Percentiles rank a stretch among this genome's conserved stretches.
Evolutionary conservation across 371 early-diverging fungal species (phyloP).

Genomic region (Mortierella sp.): DNA sequence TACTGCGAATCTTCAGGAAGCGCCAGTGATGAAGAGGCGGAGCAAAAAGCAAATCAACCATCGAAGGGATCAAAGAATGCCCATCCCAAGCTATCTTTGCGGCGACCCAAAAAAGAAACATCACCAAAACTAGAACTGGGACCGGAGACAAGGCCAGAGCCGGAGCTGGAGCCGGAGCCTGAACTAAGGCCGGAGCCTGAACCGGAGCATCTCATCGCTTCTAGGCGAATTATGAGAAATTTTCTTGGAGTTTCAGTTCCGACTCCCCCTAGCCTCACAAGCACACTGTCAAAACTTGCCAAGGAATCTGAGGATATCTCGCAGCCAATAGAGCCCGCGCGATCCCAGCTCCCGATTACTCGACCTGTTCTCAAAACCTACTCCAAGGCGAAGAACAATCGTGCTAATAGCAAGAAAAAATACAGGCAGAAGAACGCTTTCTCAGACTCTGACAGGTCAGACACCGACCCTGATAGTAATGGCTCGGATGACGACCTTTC

Average conservation of each 20-base stretch:
- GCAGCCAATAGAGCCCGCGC: neutral
- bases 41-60: neutral
- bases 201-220: constrained; percentile 2
- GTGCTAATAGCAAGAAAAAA: constrained; percentile 8
- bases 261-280: neutral
- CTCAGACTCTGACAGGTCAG: constrained; percentile 27
- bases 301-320: neutral
- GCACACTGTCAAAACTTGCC: neutral
- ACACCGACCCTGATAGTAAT: constrained; percentile 10
- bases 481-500: constrained; percentile 28
- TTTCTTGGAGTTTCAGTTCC: constrained; percentile 11
- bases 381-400: constrained; percentile 14
- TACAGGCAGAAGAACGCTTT: constrained; percentile 11
- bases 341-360: neutral
- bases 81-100: neutral
- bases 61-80: neutral
- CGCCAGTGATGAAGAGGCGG: neutral
- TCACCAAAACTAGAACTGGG: constrained; percentile 5
- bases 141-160: neutral
- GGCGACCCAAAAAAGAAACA: neutral
- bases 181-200: constrained; percentile 16
- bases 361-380: constrained; percentile 20
- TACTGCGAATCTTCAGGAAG: constrained; percentile 7
- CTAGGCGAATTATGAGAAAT: constrained; percentile 13
- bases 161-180: constrained; percentile 3